Evolutionary conservation across 2,329 filamentous ascomycete genomes (phyloP), one percentile per base, ranked within the genome.

Genomic region (Talaromyces islandicus): DNA sequence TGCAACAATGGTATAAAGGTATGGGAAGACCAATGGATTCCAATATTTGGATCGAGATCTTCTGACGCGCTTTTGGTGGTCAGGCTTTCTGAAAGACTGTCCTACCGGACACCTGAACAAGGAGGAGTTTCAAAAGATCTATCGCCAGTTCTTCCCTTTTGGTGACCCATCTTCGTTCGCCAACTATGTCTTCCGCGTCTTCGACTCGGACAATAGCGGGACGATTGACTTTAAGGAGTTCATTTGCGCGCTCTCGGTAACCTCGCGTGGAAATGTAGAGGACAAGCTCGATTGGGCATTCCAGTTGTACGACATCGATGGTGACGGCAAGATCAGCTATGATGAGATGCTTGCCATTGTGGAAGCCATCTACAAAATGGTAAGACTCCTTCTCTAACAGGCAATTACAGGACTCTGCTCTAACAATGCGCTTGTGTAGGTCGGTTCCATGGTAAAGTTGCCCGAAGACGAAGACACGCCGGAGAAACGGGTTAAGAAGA

Each of bases 1-100:
- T 99, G 74, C 94, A 99, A 77, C 93, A 97, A 87, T 99, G 94
- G 94, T 97, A 99, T 80, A 97, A 97, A 84, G 94, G 94, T 96
- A 77, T 65, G 19, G 41, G 19, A 14, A 4, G 24, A 24, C 86
- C 12, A 46, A 0, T 12, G 32, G 4, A 46, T 24, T 12, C 7
- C 7, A 30, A 10, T 21, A 7, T n/a, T 11, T 17, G 38, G 38
- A n/a, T 19, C 1, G 19, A 24, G 9, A 10, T 21, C 11, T 46
- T 46, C 43, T 46, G 43, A 46, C 43, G 11, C 10, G n/a, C 43
- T 19, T 24, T 19, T 9, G 21, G 7, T 46, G 9, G 3, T 7
- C 70, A 97, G 93, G 93, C 65, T 97, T 99, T 80, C 84, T 97
- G 63, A 97, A 97, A 82, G 94, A 99, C 78, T 99, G 94, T 78